Conservation (phyloP, 2,329 filamentous ascomycete species). For the Arachnomyces sp. region DNA sequence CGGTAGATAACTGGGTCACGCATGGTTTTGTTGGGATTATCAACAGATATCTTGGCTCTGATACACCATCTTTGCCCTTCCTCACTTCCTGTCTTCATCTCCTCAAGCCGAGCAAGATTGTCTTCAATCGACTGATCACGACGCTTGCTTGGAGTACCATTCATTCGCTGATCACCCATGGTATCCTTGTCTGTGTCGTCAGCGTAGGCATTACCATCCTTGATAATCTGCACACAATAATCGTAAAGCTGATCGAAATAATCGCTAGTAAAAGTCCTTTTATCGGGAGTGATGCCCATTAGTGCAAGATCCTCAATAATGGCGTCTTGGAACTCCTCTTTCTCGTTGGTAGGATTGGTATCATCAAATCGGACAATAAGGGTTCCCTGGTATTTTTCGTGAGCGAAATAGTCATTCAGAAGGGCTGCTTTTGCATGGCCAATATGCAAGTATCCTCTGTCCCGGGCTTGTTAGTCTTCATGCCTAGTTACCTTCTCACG, state of each 20-base stretch:
- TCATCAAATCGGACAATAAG: constrained; percentile 83
- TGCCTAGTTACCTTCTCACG: too few relatives aligned
- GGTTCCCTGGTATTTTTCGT: constrained; percentile 47
- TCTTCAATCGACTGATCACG: constrained; percentile 68
- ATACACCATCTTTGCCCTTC: constrained; percentile 74
- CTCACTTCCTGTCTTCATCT: constrained; percentile 74
- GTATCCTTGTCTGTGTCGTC: constrained; percentile 79
- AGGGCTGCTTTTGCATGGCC: constrained; percentile 26
- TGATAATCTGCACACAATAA: constrained; percentile 68
- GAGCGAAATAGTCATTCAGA: constrained; percentile 26
- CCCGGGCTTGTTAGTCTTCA: too few relatives aligned
- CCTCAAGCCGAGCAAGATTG: constrained; percentile 69
- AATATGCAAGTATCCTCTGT: constrained; percentile 11
- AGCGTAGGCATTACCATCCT: constrained; percentile 72
- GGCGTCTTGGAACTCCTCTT: constrained; percentile 81
- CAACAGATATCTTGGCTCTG: constrained; percentile 75
- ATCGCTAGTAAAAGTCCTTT: constrained; percentile 76
- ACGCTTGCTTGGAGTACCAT: constrained; percentile 66
- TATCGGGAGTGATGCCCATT: constrained; percentile 76
- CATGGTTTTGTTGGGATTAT: constrained; percentile 83
- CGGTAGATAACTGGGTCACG: constrained; percentile 88
- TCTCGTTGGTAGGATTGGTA: constrained; percentile 89
- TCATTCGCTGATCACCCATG: constrained; percentile 71
- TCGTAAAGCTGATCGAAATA: constrained; percentile 84
- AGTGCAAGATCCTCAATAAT: constrained; percentile 80